A percentile compares a stretch with the other conserved stretches of the same genome.
Conservation (phyloP, 495 filamentous ascomycete species). For the Hypoxylon intermedium region DNA sequence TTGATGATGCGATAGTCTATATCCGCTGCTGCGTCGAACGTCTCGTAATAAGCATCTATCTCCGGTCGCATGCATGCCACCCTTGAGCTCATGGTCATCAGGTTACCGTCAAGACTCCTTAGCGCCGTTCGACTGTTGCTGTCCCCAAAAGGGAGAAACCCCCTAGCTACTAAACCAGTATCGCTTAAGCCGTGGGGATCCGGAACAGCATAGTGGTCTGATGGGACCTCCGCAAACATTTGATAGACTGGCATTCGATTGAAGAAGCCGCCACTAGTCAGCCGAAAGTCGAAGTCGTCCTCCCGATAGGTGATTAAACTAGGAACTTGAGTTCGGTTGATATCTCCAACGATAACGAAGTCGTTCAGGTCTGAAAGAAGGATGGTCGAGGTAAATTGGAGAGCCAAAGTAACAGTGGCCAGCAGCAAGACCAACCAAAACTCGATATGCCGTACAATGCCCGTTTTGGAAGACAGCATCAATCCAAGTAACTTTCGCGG, state of each 20-base stretch:
- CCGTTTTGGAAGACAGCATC: neutral
- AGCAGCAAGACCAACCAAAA: neutral
- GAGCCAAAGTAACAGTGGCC: neutral
- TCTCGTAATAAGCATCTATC: neutral
- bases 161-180: neutral
- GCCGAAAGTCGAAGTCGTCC: neutral
- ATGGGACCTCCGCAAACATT: neutral
- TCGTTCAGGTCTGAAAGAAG: constrained; percentile 2
- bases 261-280: neutral
- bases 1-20: neutral
- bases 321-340: neutral
- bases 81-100: neutral
- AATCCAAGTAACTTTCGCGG: neutral
- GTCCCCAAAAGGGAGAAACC: neutral
- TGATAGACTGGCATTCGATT: neutral
- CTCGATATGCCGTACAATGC: neutral
- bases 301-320: neutral
- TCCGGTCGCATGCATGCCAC: neutral
- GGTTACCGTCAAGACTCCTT: neutral
- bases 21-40: neutral
- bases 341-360: neutral
- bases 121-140: neutral
- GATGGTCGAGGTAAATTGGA: too few species aligned
- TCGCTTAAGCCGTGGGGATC: neutral
- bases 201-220: neutral